Percentiles rank a stretch among this genome's conserved stretches.
phyloP scores from a whole-genome alignment of 1,284 basidiomycete genomes.

The Malassezia vespertilionis region DNA sequence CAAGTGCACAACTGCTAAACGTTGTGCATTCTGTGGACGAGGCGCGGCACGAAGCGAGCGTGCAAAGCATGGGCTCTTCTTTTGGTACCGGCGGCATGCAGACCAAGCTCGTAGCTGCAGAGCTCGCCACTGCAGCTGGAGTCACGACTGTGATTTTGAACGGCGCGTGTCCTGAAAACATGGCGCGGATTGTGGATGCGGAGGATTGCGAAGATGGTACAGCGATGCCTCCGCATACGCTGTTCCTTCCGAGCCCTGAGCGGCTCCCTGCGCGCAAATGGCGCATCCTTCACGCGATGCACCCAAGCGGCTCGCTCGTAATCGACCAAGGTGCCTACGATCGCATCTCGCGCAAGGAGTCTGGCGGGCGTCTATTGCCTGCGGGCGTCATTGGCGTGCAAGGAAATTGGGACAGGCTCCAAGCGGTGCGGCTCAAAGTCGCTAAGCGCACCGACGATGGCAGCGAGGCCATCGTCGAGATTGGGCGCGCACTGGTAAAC shows the following conservation, averaged over 20 bases:
- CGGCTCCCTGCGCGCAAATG: slow-evolving; percentile 82
- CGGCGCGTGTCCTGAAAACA: slow-evolving; percentile 58
- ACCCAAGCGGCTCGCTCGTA: slow-evolving; percentile 73
- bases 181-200: slow-evolving; percentile 65
- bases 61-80: slow-evolving; percentile 76
- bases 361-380: slow-evolving; percentile 76
- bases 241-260: slow-evolving; percentile 65
- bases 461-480: slow-evolving; percentile 55
- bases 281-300: slow-evolving; percentile 87
- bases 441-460: background rate
- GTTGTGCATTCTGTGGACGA: slow-evolving; percentile 70
- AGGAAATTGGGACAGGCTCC: slow-evolving; percentile 82
- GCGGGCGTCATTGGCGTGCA: slow-evolving; percentile 78
- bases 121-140: slow-evolving; percentile 88
- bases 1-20: slow-evolving; percentile 66
- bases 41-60: slow-evolving; percentile 75
- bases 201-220: background rate
- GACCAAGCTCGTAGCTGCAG: slow-evolving; percentile 94
- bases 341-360: slow-evolving; percentile 70
- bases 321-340: slow-evolving; percentile 79
- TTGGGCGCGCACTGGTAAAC: slow-evolving; percentile 85
- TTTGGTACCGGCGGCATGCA: slow-evolving; percentile 98
- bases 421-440: slow-evolving; percentile 77
- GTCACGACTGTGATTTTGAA: slow-evolving; percentile 74
- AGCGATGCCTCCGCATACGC: slow-evolving; percentile 63